Evolutionary conservation across 2,329 filamentous ascomycete genomes (phyloP).

Genomic region (Epichloe uncinata): DNA sequence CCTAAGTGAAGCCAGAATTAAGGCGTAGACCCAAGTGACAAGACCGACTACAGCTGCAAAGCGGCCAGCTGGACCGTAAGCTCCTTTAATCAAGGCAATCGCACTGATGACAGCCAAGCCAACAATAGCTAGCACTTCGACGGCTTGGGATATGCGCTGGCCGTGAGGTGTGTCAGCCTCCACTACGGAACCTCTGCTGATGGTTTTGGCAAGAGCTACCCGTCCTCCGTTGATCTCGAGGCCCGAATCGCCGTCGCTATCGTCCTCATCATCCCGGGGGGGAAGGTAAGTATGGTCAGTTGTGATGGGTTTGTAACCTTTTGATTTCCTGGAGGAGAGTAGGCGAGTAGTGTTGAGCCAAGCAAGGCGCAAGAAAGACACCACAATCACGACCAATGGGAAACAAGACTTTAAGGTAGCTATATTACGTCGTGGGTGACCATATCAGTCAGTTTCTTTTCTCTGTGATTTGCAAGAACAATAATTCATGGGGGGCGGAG

Average conservation of each 20-base stretch:
- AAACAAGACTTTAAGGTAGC: constrained; percentile 53
- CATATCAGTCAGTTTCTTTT: background rate
- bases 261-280: constrained; percentile 32
- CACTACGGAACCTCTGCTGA: constrained; percentile 50
- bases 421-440: constrained; percentile 7
- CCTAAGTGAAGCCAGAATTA: constrained; percentile 59
- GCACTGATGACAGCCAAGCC: constrained; percentile 59
- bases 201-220: constrained; percentile 44
- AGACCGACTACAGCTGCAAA: constrained; percentile 54
- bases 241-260: constrained; percentile 46
- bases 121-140: constrained; percentile 65
- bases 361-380: constrained; percentile 57
- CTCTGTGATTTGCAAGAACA: background rate
- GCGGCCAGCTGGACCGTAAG: constrained; percentile 44
- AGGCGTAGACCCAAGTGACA: constrained; percentile 67
- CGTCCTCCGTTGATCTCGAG: constrained; percentile 45
- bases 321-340: constrained; percentile 33
- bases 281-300: constrained; percentile 38
- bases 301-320: constrained; percentile 43
- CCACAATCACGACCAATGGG: constrained; percentile 54
- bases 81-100: constrained; percentile 45
- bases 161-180: constrained; percentile 64
- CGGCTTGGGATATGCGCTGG: constrained; percentile 52
- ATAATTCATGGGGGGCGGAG: background rate
- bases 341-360: constrained; percentile 42